Conservation (phyloP, 768 basidiomycete species). For the Boletus pseudo-olivaceus region DNA sequence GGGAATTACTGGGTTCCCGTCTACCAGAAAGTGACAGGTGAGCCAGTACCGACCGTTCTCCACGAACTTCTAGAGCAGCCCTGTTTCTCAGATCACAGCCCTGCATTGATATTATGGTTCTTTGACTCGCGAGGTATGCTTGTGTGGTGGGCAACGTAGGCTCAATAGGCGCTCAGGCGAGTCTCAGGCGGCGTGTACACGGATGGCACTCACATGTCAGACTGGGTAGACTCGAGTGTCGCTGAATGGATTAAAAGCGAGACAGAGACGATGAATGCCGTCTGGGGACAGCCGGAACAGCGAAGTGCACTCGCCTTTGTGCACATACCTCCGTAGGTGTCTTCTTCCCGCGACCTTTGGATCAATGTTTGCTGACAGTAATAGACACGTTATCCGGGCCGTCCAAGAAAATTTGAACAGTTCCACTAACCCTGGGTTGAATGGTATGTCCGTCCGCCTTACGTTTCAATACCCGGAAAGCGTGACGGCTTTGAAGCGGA, state of each 20-base stretch:
- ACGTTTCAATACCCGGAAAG: background rate
- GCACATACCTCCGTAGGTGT: conserved; percentile 67
- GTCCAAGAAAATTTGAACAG: conserved; percentile 36
- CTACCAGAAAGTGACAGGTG: conserved; percentile 37
- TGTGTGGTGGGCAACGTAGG: background rate
- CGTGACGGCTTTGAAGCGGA: conserved; percentile 42
- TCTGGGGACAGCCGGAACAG: conserved; percentile 53
- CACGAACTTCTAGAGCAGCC: background rate
- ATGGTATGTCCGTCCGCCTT: conserved; percentile 29
- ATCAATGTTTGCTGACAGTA: background rate
- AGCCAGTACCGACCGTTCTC: background rate
- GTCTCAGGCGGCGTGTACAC: conserved; percentile 46
- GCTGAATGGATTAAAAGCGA: conserved; percentile 58
- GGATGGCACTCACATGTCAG: conserved; percentile 46
- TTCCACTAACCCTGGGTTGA: conserved; percentile 40
- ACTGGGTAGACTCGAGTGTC: conserved; percentile 68
- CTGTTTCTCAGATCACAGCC: conserved; percentile 34
- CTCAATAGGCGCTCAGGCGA: conserved; percentile 1
- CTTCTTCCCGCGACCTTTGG: background rate
- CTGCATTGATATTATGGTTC: conserved; percentile 63
- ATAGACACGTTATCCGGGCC: conserved; percentile 28
- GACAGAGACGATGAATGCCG: conserved; percentile 47
- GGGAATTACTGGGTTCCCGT: conserved; percentile 81
- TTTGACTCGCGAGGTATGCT: conserved; percentile 67
- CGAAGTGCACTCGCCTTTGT: conserved; percentile 66